Evolutionary conservation across 2,329 filamentous ascomycete genomes (phyloP).

Genomic region (Neofusicoccum umdonicola): DNA sequence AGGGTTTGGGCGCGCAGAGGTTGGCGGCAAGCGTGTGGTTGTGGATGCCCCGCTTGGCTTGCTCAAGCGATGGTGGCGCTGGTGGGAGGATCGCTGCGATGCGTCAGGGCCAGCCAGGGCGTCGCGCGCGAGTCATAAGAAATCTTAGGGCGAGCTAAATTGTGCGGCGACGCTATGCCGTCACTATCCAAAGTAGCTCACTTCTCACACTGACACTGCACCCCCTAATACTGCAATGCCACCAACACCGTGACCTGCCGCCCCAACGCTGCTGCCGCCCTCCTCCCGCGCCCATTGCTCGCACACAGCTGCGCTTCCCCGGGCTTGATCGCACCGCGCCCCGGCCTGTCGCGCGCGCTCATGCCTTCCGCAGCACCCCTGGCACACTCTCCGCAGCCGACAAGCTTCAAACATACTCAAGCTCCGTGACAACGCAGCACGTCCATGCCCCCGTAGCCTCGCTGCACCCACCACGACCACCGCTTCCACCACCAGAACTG

Average conservation of each 20-base stretch:
- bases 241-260: background rate
- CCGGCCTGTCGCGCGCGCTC: background rate
- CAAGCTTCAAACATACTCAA: slow-evolving; percentile 6
- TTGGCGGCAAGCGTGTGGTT: background rate
- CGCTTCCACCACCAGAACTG: background rate
- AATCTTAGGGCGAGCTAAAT: background rate
- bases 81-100: background rate
- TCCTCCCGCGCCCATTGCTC: background rate
- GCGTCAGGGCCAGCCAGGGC: background rate
- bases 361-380: slow-evolving; percentile 13
- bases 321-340: background rate
- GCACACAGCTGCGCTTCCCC: background rate
- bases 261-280: background rate
- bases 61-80: background rate
- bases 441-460: slow-evolving; percentile 10
- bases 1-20: background rate
- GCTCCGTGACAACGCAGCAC: slow-evolving; percentile 7
- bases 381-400: slow-evolving; percentile 1
- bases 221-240: background rate
- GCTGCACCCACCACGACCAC: background rate
- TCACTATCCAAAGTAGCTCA: background rate
- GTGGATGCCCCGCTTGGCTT: background rate
- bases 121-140: background rate
- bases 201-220: background rate
- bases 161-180: slow-evolving; percentile 1